Conservation (phyloP, 768 basidiomycete genomes). For the Trametes maxima region DNA sequence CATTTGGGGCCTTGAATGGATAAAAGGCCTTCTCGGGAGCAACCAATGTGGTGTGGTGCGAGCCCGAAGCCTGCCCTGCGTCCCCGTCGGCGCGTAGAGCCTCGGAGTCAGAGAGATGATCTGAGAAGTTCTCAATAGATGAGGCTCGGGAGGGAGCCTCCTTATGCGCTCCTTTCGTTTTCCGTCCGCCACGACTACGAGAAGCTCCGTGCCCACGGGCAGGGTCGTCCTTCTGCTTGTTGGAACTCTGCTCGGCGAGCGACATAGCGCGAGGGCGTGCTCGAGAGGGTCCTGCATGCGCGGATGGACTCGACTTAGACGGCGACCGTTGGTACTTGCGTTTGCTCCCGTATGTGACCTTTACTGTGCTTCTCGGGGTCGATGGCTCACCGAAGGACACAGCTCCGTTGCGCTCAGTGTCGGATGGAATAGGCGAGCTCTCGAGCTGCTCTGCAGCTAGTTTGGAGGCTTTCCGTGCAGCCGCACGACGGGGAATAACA, state of each 20-base stretch:
- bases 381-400: conserved; percentile 28
- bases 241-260: not conserved
- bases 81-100: not conserved
- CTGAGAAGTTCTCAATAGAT: not conserved
- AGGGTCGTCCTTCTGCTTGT: not conserved
- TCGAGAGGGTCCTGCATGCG: not conserved
- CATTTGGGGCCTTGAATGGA: not conserved
- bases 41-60: not conserved
- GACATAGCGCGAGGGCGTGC: not conserved
- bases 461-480: conserved; percentile 25
- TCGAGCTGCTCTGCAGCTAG: conserved; percentile 30
- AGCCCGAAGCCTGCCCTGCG: not conserved
- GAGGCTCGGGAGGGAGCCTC: not conserved
- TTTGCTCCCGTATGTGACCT: conserved; percentile 23
- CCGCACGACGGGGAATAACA: conserved; percentile 23
- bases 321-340: conserved; percentile 15
- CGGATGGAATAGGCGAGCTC: conserved; percentile 26
- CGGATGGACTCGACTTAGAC: conserved; percentile 3
- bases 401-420: conserved; percentile 16
- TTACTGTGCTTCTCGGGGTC: conserved; percentile 17
- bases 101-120: conserved; percentile 1
- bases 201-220: not conserved
- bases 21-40: not conserved
- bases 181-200: not conserved
- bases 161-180: not conserved